Percentiles rank a stretch among this genome's conserved stretches.
Conservation (phyloP, 805 yeast species). For the Myxozyma neglecta region DNA sequence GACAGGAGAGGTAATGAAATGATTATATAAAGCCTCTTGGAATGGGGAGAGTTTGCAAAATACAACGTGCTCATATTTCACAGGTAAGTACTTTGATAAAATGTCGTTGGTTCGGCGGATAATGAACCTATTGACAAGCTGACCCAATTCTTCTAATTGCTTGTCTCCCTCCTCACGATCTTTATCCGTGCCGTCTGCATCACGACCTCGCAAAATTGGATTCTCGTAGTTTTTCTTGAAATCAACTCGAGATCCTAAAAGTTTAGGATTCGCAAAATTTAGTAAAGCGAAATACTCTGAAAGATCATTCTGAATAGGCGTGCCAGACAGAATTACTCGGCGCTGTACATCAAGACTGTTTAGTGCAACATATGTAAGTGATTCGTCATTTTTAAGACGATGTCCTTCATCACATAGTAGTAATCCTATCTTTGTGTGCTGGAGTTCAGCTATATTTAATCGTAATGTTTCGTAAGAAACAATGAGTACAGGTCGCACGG, state of each 20-base stretch:
- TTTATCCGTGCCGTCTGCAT: constrained; percentile 80
- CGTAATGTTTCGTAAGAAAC: constrained; percentile 92
- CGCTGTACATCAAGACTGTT: constrained; percentile 81
- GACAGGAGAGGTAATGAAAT: constrained; percentile 76
- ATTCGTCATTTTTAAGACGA: constrained; percentile 82
- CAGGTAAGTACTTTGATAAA: constrained; percentile 87
- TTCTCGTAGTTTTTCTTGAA: constrained; percentile 83
- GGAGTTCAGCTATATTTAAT: constrained; percentile 73
- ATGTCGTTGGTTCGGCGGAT: constrained; percentile 95
- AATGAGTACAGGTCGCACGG: constrained; percentile 86
- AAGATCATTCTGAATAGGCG: constrained; percentile 91
- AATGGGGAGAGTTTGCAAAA: constrained; percentile 80
- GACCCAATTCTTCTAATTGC: constrained; percentile 68
- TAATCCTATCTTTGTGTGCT: constrained; percentile 78
- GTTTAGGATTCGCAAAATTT: constrained; percentile 92
- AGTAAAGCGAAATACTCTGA: constrained; percentile 89
- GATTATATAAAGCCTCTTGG: constrained; percentile 68
- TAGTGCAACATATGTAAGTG: constrained; percentile 83
- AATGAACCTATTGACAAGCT: constrained; percentile 81
- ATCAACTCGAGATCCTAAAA: constrained; percentile 78
- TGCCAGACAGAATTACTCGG: constrained; percentile 90
- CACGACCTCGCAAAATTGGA: constrained; percentile 80
- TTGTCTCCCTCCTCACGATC: constrained; percentile 69
- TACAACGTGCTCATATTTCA: constrained; percentile 95
- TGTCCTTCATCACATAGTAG: constrained; percentile 87